Base-by-base conservation (phyloP, 192 early-diverging fungal genomes). In the Backusella australiensis region DNA sequence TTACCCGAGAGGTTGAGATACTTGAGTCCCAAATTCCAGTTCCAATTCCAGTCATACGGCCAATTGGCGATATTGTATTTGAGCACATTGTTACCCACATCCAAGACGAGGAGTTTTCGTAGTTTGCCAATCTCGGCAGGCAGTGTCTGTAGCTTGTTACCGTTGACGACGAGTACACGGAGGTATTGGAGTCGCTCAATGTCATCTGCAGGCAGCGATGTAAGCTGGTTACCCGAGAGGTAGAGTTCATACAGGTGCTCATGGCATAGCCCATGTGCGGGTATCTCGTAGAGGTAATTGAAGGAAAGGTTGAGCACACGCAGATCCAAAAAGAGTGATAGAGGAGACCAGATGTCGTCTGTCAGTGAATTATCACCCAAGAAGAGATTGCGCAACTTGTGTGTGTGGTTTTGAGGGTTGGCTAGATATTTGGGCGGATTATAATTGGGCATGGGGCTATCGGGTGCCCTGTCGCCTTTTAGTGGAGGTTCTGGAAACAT, bases 31-130 rank as follows among this genome's bases (percentile, higher is more conserved):
- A 94, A 81, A 78, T 97, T 97, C 94, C 94, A 96, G 78, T 95
- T 96, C 94, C 96, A 97, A 78, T 97, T 97, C 96, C 96, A 97
- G 80, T 97, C 96, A 78, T 94, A 96, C 12, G 92, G 94, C 94
- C 95, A 97, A 81, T 97, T 97, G 42, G 93, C 89, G 70, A 96
- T 94, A 75, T 97, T 97, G 81, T 96, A 97, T 83, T 94, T 94
- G 69, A 97, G 85, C 39, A 90, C 86, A 73, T 97, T 96, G 80
- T 91, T 93, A 44, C 96, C 94, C 14, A 95, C 92, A 82, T 97
- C 96, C 12, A 97, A 81, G n/a, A 90, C 90, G 5, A 88, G 74
- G 34, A 97, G 85, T 26, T 90, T 86, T 67, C 91, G 85, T 15
- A 97, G 88, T 82, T 97, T 97, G 72, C 91, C 93, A 23, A 97